Evolutionary conservation across 2,329 filamentous ascomycete species (phyloP).

Genomic region (Sporothrix curviconia): DNA sequence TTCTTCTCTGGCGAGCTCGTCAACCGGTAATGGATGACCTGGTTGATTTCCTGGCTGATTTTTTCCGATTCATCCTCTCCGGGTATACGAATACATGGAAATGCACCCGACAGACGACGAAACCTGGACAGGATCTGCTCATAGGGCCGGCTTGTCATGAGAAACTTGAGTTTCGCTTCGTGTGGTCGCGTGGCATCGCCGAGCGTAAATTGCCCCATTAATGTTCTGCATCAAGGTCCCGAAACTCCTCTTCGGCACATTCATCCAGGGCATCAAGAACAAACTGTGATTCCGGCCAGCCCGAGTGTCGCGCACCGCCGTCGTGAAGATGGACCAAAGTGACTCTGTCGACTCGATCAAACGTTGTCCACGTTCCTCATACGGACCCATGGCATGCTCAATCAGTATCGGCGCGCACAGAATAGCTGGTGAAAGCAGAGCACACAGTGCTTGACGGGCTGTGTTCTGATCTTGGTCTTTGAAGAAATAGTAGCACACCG

Average conservation of each 20-base stretch:
- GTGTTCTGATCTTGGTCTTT: constrained; percentile 34
- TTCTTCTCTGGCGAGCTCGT: neutral
- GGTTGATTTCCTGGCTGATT: constrained; percentile 13
- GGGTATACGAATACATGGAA: constrained; percentile 8
- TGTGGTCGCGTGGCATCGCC: too few relatives aligned
- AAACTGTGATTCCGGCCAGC: constrained; percentile 28
- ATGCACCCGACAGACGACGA: neutral
- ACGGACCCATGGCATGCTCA: constrained; percentile 26
- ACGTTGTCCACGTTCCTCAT: constrained; percentile 21
- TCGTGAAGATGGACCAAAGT: constrained; percentile 31
- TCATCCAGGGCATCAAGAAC: constrained; percentile 36
- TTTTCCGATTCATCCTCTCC: constrained; percentile 13
- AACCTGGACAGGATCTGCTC: neutral
- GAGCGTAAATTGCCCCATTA: neutral
- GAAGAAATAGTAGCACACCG: constrained; percentile 40
- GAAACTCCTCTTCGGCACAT: neutral
- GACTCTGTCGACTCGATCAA: constrained; percentile 21
- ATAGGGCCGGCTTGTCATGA: neutral
- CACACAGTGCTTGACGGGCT: constrained; percentile 33
- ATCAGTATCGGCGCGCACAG: constrained; percentile 26
- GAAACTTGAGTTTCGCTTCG: neutral
- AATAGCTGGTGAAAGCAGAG: constrained; percentile 36
- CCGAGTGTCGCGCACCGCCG: constrained; percentile 22
- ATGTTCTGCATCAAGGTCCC: neutral
- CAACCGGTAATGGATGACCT: constrained; percentile 12